phyloP scores from a whole-genome alignment of 2,329 filamentous ascomycete genomes.

The Diaporthe nobilis region DNA sequence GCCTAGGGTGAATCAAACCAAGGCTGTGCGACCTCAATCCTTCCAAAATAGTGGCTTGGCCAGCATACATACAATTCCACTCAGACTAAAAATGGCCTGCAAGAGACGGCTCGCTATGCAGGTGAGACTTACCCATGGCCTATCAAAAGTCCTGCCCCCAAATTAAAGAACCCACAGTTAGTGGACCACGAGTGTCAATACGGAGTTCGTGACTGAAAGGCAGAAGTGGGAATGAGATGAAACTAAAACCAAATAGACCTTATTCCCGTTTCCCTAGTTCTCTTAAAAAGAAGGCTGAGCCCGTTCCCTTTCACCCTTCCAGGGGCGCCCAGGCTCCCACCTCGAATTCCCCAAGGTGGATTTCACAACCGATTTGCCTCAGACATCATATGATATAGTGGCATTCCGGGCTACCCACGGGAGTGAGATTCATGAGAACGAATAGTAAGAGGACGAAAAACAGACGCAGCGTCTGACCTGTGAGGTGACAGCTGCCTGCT shows the following conservation, averaged over 20 bases:
- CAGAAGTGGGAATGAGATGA: background rate
- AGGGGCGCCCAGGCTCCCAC: too few species aligned
- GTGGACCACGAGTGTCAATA: background rate
- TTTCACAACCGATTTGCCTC: background rate
- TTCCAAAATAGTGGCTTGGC: slow-evolving; percentile 14
- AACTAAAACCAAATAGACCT: background rate
- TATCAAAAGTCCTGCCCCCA: slow-evolving; percentile 9
- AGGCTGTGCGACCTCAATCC: background rate
- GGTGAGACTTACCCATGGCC: background rate
- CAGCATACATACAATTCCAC: background rate
- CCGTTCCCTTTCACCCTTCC: background rate
- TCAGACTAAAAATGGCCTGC: background rate
- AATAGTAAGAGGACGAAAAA: background rate
- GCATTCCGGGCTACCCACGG: background rate
- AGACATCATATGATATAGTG: background rate
- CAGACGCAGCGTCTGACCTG: background rate
- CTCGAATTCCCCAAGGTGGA: background rate
- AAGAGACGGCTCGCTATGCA: background rate
- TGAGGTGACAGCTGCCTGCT: background rate
- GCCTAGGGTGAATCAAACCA: background rate
- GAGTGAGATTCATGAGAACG: background rate
- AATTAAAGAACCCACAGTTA: background rate
- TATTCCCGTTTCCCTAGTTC: background rate
- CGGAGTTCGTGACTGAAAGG: background rate
- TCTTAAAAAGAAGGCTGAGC: background rate